Evolutionary conservation across 768 basidiomycete species (phyloP), one percentile per base, ranked within the genome.

Genomic region (Phallus indusiatus): DNA sequence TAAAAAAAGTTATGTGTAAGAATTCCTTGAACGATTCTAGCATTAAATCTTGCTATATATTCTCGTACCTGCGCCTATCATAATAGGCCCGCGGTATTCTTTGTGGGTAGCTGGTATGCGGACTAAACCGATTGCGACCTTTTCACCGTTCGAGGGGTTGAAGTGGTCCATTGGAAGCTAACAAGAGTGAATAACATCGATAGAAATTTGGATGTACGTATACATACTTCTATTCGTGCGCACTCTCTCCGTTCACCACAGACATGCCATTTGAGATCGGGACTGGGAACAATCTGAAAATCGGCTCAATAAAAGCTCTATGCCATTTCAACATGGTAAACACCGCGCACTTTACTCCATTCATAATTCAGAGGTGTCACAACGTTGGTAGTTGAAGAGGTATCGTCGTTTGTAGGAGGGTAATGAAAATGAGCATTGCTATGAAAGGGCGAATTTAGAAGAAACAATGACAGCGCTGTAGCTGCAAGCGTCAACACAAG

Each of bases 111-210:
- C 71, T 1, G 75, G 75, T 34, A 72, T 67, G 18, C 76, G 72
- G 17, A 74, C 70, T 9, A 80, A 57, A 0, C 77, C 79, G 28
- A 80, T 75, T 20, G 67, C 65, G 0, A 74, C 77, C 55, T 70
- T 68, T n/a, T 61, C 67, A 11, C 73, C 74, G 16, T 65, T 47
- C 28, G 7, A 28, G 1, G 76, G 73, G 5, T 75, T 68, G 0
- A 72, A 73, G 52, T 81, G 74, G 60, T 79, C 72, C 34, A 79
- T 64, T 18, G 78, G 78, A 14, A 78, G 77, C 78, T 80, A 53
- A 12, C 2, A 12, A 49, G 22, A 20, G 18, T n/a, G 57, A n/a
- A 4, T 18, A 12, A 3, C 22, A 42, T 4, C 42, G 9, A n/a
- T n/a, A 42, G 42, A 14, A n/a, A 1, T 21, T 14, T 2, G 17